A percentile compares a stretch with the other conserved stretches of the same genome.
Evolutionary conservation across 225 moss, liverwort and hornwort genomes (phyloP).

Genomic region (Sphagnum tenellum): DNA sequence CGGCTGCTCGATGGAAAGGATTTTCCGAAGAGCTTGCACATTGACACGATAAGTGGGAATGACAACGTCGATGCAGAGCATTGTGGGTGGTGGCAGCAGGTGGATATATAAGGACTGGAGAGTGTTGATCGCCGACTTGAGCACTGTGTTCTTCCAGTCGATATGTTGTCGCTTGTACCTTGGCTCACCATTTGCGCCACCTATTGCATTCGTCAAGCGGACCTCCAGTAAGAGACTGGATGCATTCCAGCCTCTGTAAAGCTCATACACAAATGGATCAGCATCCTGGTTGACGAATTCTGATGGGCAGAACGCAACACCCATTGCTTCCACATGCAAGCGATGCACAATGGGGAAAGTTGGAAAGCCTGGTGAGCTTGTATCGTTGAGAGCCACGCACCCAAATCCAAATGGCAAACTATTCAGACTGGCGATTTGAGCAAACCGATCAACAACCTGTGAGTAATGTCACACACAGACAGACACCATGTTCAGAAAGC

Average conservation of each 20-base stretch:
- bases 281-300: slow-evolving; percentile 25
- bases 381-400: slow-evolving; percentile 23
- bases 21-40: slow-evolving; percentile 2
- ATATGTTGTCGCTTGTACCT: slow-evolving; percentile 12
- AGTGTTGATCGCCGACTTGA: slow-evolving; percentile 2
- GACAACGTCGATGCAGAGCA: slow-evolving; percentile 24
- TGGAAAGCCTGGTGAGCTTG: slow-evolving; percentile 19
- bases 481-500: too few relatives aligned
- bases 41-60: slow-evolving; percentile 21
- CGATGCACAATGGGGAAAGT: slow-evolving; percentile 26
- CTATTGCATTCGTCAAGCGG: slow-evolving; percentile 10
- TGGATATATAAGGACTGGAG: slow-evolving; percentile 2
- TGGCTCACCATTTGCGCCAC: slow-evolving; percentile 10
- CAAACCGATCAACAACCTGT: neutral
- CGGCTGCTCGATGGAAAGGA: slow-evolving; percentile 12
- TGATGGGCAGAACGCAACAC: slow-evolving; percentile 11
- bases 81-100: slow-evolving; percentile 10
- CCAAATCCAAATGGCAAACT: slow-evolving; percentile 23
- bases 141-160: slow-evolving; percentile 18
- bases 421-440: neutral
- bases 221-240: slow-evolving; percentile 8
- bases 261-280: slow-evolving; percentile 27
- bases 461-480: too few relatives aligned
- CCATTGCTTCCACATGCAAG: slow-evolving; percentile 23
- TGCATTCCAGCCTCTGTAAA: slow-evolving; percentile 24